Percentiles rank a stretch among this genome's conserved stretches.
Conservation (phyloP, 352 stramenopile genomes). For the Peronospora destructor region DNA sequence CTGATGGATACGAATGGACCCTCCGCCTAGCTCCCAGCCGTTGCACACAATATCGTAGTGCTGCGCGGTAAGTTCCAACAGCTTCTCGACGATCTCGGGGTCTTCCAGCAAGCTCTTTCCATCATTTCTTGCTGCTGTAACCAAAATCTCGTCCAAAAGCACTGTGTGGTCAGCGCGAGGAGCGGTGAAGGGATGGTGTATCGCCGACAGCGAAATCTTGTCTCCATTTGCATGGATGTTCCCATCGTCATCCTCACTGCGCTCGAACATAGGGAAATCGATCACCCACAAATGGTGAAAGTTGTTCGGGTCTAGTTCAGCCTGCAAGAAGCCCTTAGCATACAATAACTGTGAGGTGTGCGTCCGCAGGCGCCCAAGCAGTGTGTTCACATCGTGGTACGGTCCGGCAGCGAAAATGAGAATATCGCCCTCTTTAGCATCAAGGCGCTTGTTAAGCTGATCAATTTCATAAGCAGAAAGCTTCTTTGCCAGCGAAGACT, state of each 20-base stretch:
- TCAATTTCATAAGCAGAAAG: constrained; percentile 42
- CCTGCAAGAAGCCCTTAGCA: constrained; percentile 47
- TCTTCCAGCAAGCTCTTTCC: constrained; percentile 44
- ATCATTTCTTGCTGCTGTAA: constrained; percentile 7
- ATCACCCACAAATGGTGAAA: constrained; percentile 81
- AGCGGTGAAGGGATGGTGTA: constrained; percentile 85
- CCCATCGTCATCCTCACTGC: constrained; percentile 46
- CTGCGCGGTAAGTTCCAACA: constrained; percentile 62
- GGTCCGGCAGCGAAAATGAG: constrained; percentile 54
- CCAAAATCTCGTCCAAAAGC: constrained; percentile 45
- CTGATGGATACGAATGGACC: constrained; percentile 82
- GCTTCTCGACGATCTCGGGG: constrained; percentile 39
- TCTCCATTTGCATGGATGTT: constrained; percentile 23
- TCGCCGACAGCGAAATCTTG: constrained; percentile 53
- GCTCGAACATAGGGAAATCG: constrained; percentile 87
- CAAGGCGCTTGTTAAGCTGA: constrained; percentile 37
- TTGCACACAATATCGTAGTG: constrained; percentile 88
- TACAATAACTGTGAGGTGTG: constrained; percentile 56
- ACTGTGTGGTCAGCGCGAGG: constrained; percentile 41
- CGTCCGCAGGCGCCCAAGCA: constrained; percentile 65
- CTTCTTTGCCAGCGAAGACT: constrained; percentile 64
- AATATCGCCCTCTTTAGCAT: constrained; percentile 59
- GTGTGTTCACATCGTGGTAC: constrained; percentile 46
- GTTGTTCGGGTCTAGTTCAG: constrained; percentile 57
- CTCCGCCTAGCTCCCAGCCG: constrained; percentile 80